Base-by-base conservation (phyloP, 2,329 filamentous ascomycete genomes). In the Mycogone perniciosa region DNA sequence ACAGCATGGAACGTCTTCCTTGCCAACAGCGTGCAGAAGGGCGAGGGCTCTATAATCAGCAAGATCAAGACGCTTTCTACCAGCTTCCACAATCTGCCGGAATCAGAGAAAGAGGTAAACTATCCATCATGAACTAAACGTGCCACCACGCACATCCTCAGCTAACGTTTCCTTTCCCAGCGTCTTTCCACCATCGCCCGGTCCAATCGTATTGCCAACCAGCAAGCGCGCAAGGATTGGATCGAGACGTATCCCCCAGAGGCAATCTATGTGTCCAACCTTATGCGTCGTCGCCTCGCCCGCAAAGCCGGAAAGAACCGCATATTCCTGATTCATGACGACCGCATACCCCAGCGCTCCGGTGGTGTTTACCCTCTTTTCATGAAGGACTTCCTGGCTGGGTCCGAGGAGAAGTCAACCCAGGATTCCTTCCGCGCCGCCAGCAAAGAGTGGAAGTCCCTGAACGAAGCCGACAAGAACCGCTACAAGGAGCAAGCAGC, bases 191-290 rank as follows among this genome's bases (percentile, higher is more conserved):
- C 61, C 26, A 58, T 37, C 9, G 67, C 63, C 30, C 50, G 62
- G 2, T 56, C 69, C 55, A 80, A 80, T 66, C 65, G 64, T 44
- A 55, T 59, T 20, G 54, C 57, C 57, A 78, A 78, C 59, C 57
- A 63, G 7, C 67, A 62, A 7, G 57, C 62, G 13, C 67, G 68
- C 59, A 70, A 73, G 63, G 63, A 67, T 11, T 82, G 79, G 78
- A 62, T 81, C n/a, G 65, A 73, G 53, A 65, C 62, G 30, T 61
- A 73, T 57, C 62, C 71, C 4, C 62, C 67, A 3, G 59, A 62
- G 46, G 63, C 68, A 31, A 74, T 80, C 48, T 54, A 60, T 44
- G 54, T 64, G 2, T 77, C 79, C 54, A 81, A 79, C 67, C 55
- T 54, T 2, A 75, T 76, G 26, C 79, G 79, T 50, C 55, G 42